Base-by-base conservation (phyloP, 2,329 filamentous ascomycete species). In the Venturia carpophila region DNA sequence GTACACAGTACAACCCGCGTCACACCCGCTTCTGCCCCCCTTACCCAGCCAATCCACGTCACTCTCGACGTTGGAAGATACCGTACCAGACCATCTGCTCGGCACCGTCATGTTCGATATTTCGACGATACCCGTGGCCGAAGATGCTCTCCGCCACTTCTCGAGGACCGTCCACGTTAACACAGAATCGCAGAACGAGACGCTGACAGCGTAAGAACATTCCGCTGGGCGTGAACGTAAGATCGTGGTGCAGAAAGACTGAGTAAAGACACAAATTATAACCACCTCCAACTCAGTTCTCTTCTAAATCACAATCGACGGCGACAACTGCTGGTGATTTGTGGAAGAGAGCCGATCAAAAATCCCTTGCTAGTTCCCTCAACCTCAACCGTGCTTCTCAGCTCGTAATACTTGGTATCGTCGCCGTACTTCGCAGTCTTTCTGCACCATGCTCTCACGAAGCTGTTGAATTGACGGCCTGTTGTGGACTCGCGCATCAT, bases 121-220 rank as follows among this genome's bases (percentile, higher is more conserved):
- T 21, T 52, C 21, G n/a, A 52, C 47, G n/a, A 52, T 52, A 27
- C 52, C 52, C 52, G 52, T 58, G 17, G 30, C 52, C 6, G 52
- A 58, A n/a, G 27, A 58, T 58, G 52, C 19, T 37, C 52, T 58
- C 17, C 52, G 52, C 52, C 2, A 58, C 30, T 58, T 58, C 30
- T 58, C 52, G 15, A 58, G 37, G 52, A 58, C 27, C 52, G 30
- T 58, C 30, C 52, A 58, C 17, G 1, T 34, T 19, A 58, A 37
- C 30, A 9, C 52, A 13, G 19, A 58, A 37, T 21, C 52, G 2
- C 52, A 58, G 52, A 37, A 58, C 19, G 52, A 58, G 30, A 21
- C 30, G 4, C 17, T 37, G 27, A 37, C 13, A 37, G 30, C 30
- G 52, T 58, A 58, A 58, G 52, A 34, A 58, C 27, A 37, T 10